These are phyloP conservation scores for Plasmodium ovale DNA, from an alignment of 169 alveolate species.

Conservation along the genomic window DNA sequence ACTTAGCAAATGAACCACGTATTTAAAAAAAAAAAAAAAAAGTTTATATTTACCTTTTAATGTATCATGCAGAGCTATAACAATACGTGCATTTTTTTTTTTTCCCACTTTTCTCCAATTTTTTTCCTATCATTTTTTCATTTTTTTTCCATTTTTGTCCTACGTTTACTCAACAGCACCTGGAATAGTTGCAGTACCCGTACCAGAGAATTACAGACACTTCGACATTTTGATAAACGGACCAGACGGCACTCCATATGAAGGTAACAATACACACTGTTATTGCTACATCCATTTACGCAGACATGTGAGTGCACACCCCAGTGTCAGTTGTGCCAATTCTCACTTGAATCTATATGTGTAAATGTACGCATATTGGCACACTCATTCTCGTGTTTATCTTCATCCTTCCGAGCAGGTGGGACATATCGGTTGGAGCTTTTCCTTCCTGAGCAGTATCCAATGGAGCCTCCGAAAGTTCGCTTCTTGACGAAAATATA, in stretches of 20 bases:
- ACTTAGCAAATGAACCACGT: slow-evolving; percentile 90
- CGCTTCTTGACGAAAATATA: slow-evolving; percentile 97
- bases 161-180: slow-evolving; percentile 86
- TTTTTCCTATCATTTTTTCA: not conserved
- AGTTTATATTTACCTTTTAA: too few species aligned
- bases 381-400: not conserved
- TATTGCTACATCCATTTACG: not conserved
- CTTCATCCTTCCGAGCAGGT: slow-evolving; percentile 71
- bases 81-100: not conserved
- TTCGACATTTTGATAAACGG: slow-evolving; percentile 96
- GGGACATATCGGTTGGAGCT: slow-evolving; percentile 96
- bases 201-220: slow-evolving; percentile 95
- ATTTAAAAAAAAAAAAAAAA: slow-evolving; percentile 47
- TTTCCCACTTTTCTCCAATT: not conserved
- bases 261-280: slow-evolving; percentile 84
- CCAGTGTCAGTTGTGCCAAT: too few species aligned
- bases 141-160: not conserved
- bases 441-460: slow-evolving; percentile 98
- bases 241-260: slow-evolving; percentile 98
- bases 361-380: not conserved
- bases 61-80: too few species aligned
- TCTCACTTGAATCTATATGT: not conserved
- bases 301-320: too few species aligned
- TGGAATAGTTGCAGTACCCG: slow-evolving; percentile 95
- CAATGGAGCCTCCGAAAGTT: slow-evolving; percentile 99